Evolutionary conservation across 441 rosid genomes (phyloP).

Genomic region (Erodium texanum): DNA sequence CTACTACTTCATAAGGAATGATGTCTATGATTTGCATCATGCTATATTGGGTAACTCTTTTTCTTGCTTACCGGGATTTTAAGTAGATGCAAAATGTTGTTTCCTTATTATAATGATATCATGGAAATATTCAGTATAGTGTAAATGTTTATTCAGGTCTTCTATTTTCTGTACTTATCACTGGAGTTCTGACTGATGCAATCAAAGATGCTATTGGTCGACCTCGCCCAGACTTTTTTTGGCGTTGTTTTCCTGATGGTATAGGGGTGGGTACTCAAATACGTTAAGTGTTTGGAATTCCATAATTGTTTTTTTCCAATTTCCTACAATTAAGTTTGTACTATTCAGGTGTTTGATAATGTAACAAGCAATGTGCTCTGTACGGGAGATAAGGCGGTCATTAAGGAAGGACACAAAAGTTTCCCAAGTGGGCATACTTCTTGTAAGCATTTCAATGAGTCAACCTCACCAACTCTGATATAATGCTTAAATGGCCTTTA

Average conservation of each 20-base stretch:
- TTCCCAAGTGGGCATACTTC: conserved; percentile 95
- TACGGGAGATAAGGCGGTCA: conserved; percentile 45
- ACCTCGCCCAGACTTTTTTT: conserved; percentile 93
- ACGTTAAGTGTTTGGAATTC: not conserved
- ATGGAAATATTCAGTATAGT: not conserved
- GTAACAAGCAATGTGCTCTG: conserved; percentile 48
- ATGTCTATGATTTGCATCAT: conserved; percentile 86
- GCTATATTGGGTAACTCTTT: conserved; percentile 46
- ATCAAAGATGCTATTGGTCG: conserved; percentile 80
- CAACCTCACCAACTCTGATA: not conserved
- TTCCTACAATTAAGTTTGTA: conserved; percentile 39
- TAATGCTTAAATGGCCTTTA: not conserved
- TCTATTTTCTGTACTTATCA: conserved; percentile 54
- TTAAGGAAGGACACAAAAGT: conserved; percentile 86
- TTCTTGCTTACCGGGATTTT: not conserved
- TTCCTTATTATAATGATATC: not conserved
- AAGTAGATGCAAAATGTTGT: not conserved
- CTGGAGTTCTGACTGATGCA: conserved; percentile 67
- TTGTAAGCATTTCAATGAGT: conserved; percentile 32
- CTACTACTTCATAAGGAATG: conserved; percentile 54
- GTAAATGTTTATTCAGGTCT: conserved; percentile 40
- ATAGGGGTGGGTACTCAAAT: conserved; percentile 44
- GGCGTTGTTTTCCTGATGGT: conserved; percentile 97
- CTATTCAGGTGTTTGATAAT: conserved; percentile 27
- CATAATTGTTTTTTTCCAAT: conserved; percentile 1